These are phyloP conservation scores for Solanum peruvianum DNA, from an alignment of 257 asterid species.

Conservation along the genomic window DNA sequence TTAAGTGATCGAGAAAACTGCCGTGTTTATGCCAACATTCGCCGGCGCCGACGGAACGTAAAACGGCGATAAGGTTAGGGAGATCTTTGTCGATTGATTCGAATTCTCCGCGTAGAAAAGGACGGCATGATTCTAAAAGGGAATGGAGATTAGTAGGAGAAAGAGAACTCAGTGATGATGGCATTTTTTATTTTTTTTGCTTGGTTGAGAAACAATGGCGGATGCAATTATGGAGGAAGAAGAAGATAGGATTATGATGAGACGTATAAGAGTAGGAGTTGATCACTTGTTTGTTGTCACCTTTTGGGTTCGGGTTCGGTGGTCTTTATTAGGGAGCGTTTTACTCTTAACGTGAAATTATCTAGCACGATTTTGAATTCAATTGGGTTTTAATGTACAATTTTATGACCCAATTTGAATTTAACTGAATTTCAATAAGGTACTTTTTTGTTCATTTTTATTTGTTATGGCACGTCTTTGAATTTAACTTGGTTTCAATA, in stretches of 20 bases:
- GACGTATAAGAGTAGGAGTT: too few relatives aligned
- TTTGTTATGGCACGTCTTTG: too few relatives aligned
- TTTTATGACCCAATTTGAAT: too few relatives aligned
- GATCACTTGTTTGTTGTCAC: too few relatives aligned
- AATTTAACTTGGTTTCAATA: too few relatives aligned
- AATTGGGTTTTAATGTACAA: too few relatives aligned
- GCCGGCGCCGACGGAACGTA: conserved; percentile 67
- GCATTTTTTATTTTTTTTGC: conserved; percentile 3
- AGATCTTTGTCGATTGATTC: conserved; percentile 37
- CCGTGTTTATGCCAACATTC: conserved; percentile 97
- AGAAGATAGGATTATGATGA: too few relatives aligned
- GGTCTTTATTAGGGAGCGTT: too few relatives aligned
- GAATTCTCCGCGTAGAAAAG: conserved; percentile 72
- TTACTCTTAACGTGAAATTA: too few relatives aligned
- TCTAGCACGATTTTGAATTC: too few relatives aligned
- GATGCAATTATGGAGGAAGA: neutral
- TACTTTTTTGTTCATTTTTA: fast-evolving
- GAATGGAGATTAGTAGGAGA: neutral
- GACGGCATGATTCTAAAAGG: conserved; percentile 51
- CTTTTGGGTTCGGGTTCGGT: too few relatives aligned
- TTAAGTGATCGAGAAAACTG: conserved; percentile 61
- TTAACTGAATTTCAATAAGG: too few relatives aligned
- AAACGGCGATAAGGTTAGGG: conserved; percentile 51
- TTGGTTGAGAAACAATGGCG: neutral
- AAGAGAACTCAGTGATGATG: conserved; percentile 5